A percentile compares a stretch with the other conserved stretches of the same genome.
These are phyloP conservation scores for Zopfochytrium polystomum DNA, from an alignment of 371 early-diverging fungal species.

Conservation along the genomic window DNA sequence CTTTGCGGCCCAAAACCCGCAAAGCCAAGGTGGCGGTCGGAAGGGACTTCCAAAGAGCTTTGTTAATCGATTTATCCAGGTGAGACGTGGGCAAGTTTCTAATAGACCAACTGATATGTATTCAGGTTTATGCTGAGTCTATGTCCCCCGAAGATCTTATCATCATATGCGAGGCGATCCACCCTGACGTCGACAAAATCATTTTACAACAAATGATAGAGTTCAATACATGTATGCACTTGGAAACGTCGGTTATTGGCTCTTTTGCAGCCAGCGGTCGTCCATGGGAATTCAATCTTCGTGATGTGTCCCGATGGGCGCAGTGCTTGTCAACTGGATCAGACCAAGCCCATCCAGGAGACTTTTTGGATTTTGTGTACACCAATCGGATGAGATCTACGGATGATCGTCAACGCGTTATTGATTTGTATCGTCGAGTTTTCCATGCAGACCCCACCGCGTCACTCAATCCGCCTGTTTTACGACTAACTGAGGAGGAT, in stretches of 20 bases:
- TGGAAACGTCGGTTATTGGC: conserved; percentile 75
- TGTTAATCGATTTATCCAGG: conserved; percentile 94
- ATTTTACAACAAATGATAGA: conserved; percentile 71
- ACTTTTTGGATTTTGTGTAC: conserved; percentile 41
- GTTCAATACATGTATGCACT: conserved; percentile 83
- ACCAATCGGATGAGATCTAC: conserved; percentile 81
- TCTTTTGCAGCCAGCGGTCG: conserved; percentile 81
- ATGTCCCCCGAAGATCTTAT: conserved; percentile 73
- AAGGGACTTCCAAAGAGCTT: conserved; percentile 98
- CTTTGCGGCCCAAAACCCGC: conserved; percentile 99
- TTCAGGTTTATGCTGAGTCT: conserved; percentile 80
- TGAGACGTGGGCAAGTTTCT: background rate
- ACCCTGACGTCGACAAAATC: conserved; percentile 56
- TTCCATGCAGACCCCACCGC: conserved; percentile 55
- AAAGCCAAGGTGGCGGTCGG: conserved; percentile 95
- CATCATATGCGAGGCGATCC: conserved; percentile 69
- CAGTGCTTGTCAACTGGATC: conserved; percentile 54
- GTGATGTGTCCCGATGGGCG: conserved; percentile 94
- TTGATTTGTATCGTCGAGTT: conserved; percentile 60
- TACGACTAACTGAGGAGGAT: no score
- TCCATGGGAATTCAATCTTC: conserved; percentile 98
- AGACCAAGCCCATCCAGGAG: conserved; percentile 29
- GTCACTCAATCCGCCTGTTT: no score
- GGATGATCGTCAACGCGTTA: conserved; percentile 70
- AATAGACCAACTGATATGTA: conserved; percentile 2